These are phyloP conservation scores for Karstenula rhodostoma DNA, from an alignment of 2,329 filamentous ascomycete species.

Conservation along the genomic window DNA sequence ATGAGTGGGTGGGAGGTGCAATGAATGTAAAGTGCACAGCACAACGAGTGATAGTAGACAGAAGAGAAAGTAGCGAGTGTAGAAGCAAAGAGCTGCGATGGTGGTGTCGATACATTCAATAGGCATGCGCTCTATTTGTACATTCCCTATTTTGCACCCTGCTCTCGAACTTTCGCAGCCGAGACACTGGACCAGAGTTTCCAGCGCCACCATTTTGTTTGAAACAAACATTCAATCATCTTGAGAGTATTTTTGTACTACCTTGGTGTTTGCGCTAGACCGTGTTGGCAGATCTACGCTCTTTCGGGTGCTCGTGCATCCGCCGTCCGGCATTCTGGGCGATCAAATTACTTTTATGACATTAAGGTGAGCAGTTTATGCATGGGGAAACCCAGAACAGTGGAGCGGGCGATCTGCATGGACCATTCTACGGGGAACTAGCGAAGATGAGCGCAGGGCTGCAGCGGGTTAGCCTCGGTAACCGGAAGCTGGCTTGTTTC, in stretches of 20 bases:
- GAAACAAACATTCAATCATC: not conserved
- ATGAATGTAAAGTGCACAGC: slow-evolving; percentile 21
- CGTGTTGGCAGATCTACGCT: not conserved
- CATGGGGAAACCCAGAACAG: not conserved
- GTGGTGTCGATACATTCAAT: not conserved
- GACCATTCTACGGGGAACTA: not conserved
- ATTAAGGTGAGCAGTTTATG: not conserved
- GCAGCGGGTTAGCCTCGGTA: slow-evolving; percentile 1
- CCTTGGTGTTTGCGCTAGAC: too few relatives aligned
- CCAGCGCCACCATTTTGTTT: slow-evolving; percentile 1
- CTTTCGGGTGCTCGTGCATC: not conserved
- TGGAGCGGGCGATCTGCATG: not conserved
- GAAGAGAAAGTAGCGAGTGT: slow-evolving; percentile 1
- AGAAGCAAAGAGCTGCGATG: not conserved
- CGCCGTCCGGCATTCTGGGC: not conserved
- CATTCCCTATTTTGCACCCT: not conserved
- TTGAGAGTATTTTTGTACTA: not conserved
- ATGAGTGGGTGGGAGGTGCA: slow-evolving; percentile 7
- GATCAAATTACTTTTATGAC: not conserved
- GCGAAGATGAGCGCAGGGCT: slow-evolving; percentile 3
- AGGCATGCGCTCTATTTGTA: not conserved
- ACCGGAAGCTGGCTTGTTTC: slow-evolving; percentile 8
- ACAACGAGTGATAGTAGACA: slow-evolving; percentile 3
- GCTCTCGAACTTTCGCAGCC: not conserved
- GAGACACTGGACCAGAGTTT: not conserved